Base-by-base conservation (phyloP, 805 yeast species). In the Kodamaea neixiangensis region DNA sequence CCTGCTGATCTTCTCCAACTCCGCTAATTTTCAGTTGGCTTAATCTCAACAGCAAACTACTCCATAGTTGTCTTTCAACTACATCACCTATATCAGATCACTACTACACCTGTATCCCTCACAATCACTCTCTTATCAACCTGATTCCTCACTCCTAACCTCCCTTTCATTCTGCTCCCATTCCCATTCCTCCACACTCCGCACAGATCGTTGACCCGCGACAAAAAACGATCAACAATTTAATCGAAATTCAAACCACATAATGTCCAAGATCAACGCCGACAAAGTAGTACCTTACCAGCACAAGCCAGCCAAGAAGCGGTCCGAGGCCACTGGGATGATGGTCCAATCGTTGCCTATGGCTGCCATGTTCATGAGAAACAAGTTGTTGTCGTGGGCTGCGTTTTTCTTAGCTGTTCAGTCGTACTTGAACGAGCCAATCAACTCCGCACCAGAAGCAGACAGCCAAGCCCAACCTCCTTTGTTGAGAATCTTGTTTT, bases 301-400 rank as follows among this genome's bases (percentile, higher is more conserved):
- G 48, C 85, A 80, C 59, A 61, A 63, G n/a, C 76, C 80, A 46
- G 78, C 81, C 35, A 77, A 76, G 55, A 70, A 77, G 20, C 69
- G 79, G 25, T 58, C 71, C n/a, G 77, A 76, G 53, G 71, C 77
- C 6, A 63, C 78, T 1, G 71, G 76, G 9, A 71, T 79, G 65
- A 69, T 80, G 43, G 66, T 80, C 39, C 87, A 79, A 64, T 73
- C 85, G 14, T 77, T 83, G 69, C 87, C 87, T 29, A 80, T 83
- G 85, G 84, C 85, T 2, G 87, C 87, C 44, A 81, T 83, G 82
- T 82, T 83, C 66, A 73, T 83, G 79, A 78, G 76, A 58, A 80
- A 80, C 63, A 81, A 78, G 60, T 66, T 81, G 54, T 64, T 81
- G 58, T 72, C 84, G 10, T 80, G 87, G 87, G 67, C 83, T 18